Evolutionary conservation across 768 basidiomycete species (phyloP), one percentile per base, ranked within the genome.

Genomic region (Mrakia blollopis): DNA sequence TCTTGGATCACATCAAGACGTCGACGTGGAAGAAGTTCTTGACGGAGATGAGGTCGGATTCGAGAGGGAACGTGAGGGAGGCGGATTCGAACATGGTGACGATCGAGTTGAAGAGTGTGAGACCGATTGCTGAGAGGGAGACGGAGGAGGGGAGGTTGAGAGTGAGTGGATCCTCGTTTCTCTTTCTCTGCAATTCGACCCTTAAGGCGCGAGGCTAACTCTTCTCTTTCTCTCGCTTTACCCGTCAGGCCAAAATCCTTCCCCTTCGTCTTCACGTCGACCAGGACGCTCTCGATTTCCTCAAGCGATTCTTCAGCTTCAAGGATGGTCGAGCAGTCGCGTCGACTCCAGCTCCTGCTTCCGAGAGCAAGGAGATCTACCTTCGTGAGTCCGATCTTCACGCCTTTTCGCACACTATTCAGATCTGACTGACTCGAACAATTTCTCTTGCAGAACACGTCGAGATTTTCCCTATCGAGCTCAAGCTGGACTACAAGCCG

Each of bases 11-110:
- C 81, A 94, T 99, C 86, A 94, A 92, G 86, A 95, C 94, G 0
- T 98, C 94, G 13, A 98, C 97, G 0, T 99, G 97, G 97, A 92
- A 90, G 85, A 98, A 96, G 83, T 98, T 99, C 83, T 85, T 99
- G 77, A 95, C 94, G 5, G 89, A 89, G 73, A 86, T 97, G 81
- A 88, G 91, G 54, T 87, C 91, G 10, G 94, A 96, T 84, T 89
- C 92, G 23, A 88, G 88, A 16, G 96, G 96, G 0, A 92, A 95
- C 81, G 85, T 94, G 18, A 88, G 94, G 47, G 94, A 97, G 84
- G 94, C 92, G 7, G 92, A 89, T 69, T 95, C 94, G 8, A 89
- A 92, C 80, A 98, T 99, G 96, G 89, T 93, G n/a, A 89, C 91
- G 37, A 85, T 95, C 11, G 93, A 96, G 81, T 83, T 98, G 68